Percentiles rank a stretch among this genome's conserved stretches.
These are phyloP conservation scores for Cystobasidiopsis lactophilus DNA, from an alignment of 768 basidiomycete genomes.

Conservation along the genomic window DNA sequence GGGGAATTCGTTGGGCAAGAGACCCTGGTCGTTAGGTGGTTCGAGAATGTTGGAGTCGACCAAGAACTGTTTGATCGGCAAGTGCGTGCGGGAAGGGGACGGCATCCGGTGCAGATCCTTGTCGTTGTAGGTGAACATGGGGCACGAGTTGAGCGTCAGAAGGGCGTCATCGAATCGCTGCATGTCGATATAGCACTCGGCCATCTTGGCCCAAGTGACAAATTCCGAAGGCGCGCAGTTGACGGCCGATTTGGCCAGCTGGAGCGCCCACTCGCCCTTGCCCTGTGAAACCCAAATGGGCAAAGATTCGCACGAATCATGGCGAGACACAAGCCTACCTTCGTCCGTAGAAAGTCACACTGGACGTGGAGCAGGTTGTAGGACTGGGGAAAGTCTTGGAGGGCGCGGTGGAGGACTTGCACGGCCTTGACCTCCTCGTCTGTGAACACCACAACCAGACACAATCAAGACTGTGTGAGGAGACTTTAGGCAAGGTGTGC, in stretches of 20 bases:
- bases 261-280: constrained; percentile 66
- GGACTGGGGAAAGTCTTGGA: constrained; percentile 67
- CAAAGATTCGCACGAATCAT: neutral
- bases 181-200: constrained; percentile 78
- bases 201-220: constrained; percentile 95
- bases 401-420: constrained; percentile 66
- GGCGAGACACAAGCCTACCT: constrained; percentile 23
- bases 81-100: constrained; percentile 52
- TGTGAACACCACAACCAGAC: constrained; percentile 24
- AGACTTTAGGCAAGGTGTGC: no score
- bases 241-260: constrained; percentile 80
- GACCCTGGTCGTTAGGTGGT: neutral
- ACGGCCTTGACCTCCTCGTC: constrained; percentile 98
- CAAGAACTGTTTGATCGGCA: constrained; percentile 67
- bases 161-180: constrained; percentile 53
- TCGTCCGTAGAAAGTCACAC: constrained; percentile 74
- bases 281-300: constrained; percentile 24
- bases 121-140: constrained; percentile 98
- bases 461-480: neutral
- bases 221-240: constrained; percentile 98
- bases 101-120: constrained; percentile 75
- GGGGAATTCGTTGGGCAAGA: constrained; percentile 36
- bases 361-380: constrained; percentile 87
- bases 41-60: constrained; percentile 41
- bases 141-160: constrained; percentile 28